These are phyloP conservation scores for Claviceps digitariae DNA, from an alignment of 2,329 filamentous ascomycete species.

Conservation along the genomic window DNA sequence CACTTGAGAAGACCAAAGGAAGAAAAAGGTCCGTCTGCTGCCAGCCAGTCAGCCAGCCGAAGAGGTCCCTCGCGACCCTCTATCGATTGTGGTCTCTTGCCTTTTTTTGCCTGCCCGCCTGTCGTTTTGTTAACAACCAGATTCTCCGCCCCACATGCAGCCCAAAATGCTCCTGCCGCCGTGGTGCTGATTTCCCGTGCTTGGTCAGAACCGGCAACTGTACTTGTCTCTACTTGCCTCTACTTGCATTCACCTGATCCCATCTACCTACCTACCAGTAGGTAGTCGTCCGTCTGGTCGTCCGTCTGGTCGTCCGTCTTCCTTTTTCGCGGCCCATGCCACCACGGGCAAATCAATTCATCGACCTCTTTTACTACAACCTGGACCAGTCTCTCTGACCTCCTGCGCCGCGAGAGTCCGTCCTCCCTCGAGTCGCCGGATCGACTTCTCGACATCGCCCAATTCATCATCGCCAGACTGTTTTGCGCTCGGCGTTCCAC, in stretches of 20 bases:
- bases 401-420: neutral
- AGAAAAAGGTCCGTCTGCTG: neutral
- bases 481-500: neutral
- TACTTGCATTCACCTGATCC: constrained; percentile 5
- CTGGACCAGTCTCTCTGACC: neutral
- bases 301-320: neutral
- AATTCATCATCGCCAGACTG: neutral
- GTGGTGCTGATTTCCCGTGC: constrained; percentile 1
- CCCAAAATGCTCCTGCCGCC: neutral
- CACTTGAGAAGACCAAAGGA: neutral
- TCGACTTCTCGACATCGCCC: neutral
- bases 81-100: neutral
- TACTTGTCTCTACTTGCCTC: neutral
- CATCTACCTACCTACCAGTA: no score
- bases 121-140: neutral
- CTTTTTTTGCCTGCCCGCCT: neutral
- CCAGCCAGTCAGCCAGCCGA: neutral
- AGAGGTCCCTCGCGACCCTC: neutral
- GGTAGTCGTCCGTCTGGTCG: constrained; percentile 1
- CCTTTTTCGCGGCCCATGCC: constrained; percentile 5
- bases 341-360: constrained; percentile 3
- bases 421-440: neutral
- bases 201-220: constrained; percentile 4
- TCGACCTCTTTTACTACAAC: neutral
- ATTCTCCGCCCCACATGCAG: neutral